Evolutionary conservation across 1,139 yeast genomes (phyloP), one percentile per base, ranked within the genome.

Genomic region (Kurtzmaniella quercitrusa): DNA sequence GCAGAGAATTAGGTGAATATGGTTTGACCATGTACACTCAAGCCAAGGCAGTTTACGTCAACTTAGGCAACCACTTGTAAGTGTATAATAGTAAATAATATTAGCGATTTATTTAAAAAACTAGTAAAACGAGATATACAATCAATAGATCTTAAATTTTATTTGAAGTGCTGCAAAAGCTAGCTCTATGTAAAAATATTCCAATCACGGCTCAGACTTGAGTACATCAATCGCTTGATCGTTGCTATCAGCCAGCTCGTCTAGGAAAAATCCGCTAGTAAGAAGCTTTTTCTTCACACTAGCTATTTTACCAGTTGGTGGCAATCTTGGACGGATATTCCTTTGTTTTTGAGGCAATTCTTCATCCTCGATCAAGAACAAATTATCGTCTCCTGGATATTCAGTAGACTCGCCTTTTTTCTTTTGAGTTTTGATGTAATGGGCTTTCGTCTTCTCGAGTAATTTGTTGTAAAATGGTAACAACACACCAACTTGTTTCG

Each of bases 261-360:
- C 60, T 33, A 69, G 52, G 43, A 68, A 75, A 54, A 74, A 85
- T 0, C 85, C 74, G 39, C 61, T 73, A 1, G 78, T 66, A 6
- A 81, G 63, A 11, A 74, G 58, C 54, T 76, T 81, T 66, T 84
- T 88, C 65, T 88, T 89, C 30, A 81, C 68, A 1, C 78, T 72
- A 0, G 85, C 64, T 33, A 93, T 87, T 60, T 88, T 91, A 38
- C 98, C 98, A 9, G 91, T 88, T 0, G 98, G 97, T 1, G 98
- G 97, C 39, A 93, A 70, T 55, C 93, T 83, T 1, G 96, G 88
- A 49, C 94, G 76, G n/a, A 78, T 74, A 48, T 84, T 82, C 41
- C 91, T 70, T 59, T 85, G 93, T 52, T 86, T 85, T 48, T 85
- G 81, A 1, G 95, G 89, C 52, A 88, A 69, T 45, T 84, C 88